A percentile compares a stretch with the other conserved stretches of the same genome.
Evolutionary conservation across 768 basidiomycete genomes (phyloP).

Genomic region (Calocera viscosa): DNA sequence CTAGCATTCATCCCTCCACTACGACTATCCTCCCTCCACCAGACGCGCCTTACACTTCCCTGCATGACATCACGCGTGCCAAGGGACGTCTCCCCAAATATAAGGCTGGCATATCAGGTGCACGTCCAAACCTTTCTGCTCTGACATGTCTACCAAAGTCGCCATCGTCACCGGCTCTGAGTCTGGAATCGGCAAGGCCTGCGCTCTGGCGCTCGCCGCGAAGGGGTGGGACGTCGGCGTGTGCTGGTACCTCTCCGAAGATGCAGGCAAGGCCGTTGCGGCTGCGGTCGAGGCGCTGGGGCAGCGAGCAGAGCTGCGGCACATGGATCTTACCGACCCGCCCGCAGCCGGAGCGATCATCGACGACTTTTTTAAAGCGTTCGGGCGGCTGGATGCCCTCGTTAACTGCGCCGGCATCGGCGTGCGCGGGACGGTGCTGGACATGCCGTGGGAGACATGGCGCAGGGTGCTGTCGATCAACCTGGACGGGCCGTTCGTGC

Average conservation of each 20-base stretch:
- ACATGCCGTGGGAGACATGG: constrained; percentile 5
- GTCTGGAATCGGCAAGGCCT: constrained; percentile 23
- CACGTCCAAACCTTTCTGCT: no score
- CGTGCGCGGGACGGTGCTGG: not conserved
- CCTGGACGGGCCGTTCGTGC: constrained; percentile 7
- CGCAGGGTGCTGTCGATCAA: not conserved
- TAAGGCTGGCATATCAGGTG: no score
- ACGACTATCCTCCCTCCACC: not conserved
- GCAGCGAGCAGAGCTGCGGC: not conserved
- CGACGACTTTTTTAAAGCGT: not conserved
- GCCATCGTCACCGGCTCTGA: constrained; percentile 25
- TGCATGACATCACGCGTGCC: not conserved
- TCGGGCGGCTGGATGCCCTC: not conserved
- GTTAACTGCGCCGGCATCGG: constrained; percentile 11
- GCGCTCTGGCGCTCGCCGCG: constrained; percentile 22
- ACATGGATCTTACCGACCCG: not conserved
- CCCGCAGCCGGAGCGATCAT: not conserved
- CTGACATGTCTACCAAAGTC: constrained; percentile 13
- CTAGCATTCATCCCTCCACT: not conserved
- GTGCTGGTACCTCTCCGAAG: not conserved
- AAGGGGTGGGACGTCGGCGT: constrained; percentile 6
- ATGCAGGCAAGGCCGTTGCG: not conserved
- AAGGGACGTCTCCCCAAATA: not conserved
- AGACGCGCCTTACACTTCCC: not conserved
- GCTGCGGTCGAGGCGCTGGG: not conserved